Evolutionary conservation across 2,329 filamentous ascomycete genomes (phyloP).

Genomic region (Ciborinia camelliae): DNA sequence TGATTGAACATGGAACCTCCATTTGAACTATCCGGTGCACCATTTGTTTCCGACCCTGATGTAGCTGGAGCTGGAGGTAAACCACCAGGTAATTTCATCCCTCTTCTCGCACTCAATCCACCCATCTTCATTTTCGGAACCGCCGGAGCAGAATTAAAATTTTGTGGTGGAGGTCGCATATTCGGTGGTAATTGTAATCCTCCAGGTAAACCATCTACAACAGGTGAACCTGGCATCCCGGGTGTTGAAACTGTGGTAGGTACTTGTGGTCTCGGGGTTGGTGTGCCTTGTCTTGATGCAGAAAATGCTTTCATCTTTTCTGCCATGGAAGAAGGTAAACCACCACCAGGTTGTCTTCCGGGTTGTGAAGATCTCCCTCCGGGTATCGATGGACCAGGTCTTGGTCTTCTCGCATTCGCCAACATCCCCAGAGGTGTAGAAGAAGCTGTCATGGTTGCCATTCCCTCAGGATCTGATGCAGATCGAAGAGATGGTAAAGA

Average conservation of each 20-base stretch:
- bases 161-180: conserved; percentile 47
- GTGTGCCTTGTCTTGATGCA: conserved; percentile 56
- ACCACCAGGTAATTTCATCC: conserved; percentile 55
- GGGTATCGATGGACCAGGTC: conserved; percentile 15
- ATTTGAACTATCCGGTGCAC: conserved; percentile 23
- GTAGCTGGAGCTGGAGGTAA: conserved; percentile 28
- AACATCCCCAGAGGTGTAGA: conserved; percentile 81
- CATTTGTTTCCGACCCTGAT: conserved; percentile 26
- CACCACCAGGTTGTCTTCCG: conserved; percentile 44
- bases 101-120: conserved; percentile 65
- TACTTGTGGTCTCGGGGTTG: conserved; percentile 30
- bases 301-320: conserved; percentile 69
- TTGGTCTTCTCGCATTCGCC: conserved; percentile 58
- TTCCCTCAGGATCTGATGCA: conserved; percentile 53
- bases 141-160: conserved; percentile 49
- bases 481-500: conserved; percentile 58
- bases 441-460: conserved; percentile 65
- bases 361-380: conserved; percentile 7
- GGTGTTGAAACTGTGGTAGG: conserved; percentile 38
- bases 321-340: conserved; percentile 60
- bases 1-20: conserved; percentile 56
- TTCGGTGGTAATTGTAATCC: conserved; percentile 44
- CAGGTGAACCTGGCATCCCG: conserved; percentile 23
- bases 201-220: conserved; percentile 42
- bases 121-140: conserved; percentile 43